Conservation (phyloP, 441 rosid species). For the Croton setiger region DNA sequence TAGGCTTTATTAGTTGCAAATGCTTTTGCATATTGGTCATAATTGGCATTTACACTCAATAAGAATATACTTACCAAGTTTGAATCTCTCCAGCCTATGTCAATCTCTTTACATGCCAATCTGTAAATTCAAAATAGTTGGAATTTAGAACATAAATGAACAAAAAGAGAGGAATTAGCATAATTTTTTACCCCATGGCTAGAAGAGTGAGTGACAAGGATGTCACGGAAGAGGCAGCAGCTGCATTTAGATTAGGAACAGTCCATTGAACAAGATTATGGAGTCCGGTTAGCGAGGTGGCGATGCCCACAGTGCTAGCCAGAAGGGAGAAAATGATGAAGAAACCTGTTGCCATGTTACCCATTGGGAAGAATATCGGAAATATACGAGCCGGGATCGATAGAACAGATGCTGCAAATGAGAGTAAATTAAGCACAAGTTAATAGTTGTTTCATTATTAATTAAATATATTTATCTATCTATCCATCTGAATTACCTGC, state of each 20-base stretch:
- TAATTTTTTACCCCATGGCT: conserved; percentile 62
- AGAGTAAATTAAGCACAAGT: not conserved
- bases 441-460: not conserved
- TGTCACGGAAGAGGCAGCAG: conserved; percentile 61
- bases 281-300: conserved; percentile 65
- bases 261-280: conserved; percentile 45
- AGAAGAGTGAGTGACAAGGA: conserved; percentile 68
- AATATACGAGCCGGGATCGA: conserved; percentile 70
- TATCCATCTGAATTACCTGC: conserved; percentile 34
- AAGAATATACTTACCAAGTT: conserved; percentile 47
- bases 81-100: conserved; percentile 68
- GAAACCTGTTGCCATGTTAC: conserved; percentile 83
- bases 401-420: conserved; percentile 56
- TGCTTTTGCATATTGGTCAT: not conserved
- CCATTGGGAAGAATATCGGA: conserved; percentile 77
- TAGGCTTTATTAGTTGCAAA: not conserved
- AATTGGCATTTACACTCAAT: no score
- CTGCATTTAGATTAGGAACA: conserved; percentile 52
- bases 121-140: conserved; percentile 28
- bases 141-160: not conserved
- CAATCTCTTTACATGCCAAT: conserved; percentile 81
- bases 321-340: conserved; percentile 67
- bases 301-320: conserved; percentile 72
- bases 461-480: not conserved
- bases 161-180: not conserved